Evolutionary conservation across 805 yeast genomes (phyloP), one percentile per base, ranked within the genome.

Genomic region (Cephaloascus albidus): DNA sequence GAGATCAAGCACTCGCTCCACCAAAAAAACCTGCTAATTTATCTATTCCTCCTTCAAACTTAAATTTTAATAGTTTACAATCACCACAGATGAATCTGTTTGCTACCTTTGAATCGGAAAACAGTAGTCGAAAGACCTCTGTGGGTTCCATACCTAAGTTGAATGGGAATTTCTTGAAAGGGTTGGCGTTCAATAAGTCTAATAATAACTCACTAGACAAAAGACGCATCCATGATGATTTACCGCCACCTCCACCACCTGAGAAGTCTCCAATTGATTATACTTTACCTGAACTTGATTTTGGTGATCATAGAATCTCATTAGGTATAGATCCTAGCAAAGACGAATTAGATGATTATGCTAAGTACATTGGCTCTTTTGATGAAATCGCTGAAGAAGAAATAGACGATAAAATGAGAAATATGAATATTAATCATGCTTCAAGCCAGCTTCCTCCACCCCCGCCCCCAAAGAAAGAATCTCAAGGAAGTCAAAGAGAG

Each of bases 101-200:
- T 18, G 39, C 16, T 18, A 38, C 36, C 3, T 35, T 35, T n/a
- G 35, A 33, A 18, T 40, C 37, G 10, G 32, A 45, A 10, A 33
- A 38, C 30, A 23, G 36, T 34, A 27, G 33, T 37, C 10, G 35
- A 39, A 18, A 26, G 18, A 18, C 35, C 20, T 35, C 5, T 30
- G 17, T 19, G 20, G 44, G 36, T 33, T 4, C 39, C 36, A 23
- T 20, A 36, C 32, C 36, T 18, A 23, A 44, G 47, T 2, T 41
- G 41, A 19, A 43, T 44, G 18, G 55, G 51, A 23, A 48, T 52
- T 3, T 57, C 52, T 33, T 58, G 51, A 39, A 41, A 48, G 17
- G 38, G 52, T 36, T 53, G 57, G 2, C 55, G 50, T 40, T 53
- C 14, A 4, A 36, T 34, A 23, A 35, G 36, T 32, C 39, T 18